Conservation (phyloP, 2,329 filamentous ascomycete genomes). For the Thielaviopsis musarum region DNA sequence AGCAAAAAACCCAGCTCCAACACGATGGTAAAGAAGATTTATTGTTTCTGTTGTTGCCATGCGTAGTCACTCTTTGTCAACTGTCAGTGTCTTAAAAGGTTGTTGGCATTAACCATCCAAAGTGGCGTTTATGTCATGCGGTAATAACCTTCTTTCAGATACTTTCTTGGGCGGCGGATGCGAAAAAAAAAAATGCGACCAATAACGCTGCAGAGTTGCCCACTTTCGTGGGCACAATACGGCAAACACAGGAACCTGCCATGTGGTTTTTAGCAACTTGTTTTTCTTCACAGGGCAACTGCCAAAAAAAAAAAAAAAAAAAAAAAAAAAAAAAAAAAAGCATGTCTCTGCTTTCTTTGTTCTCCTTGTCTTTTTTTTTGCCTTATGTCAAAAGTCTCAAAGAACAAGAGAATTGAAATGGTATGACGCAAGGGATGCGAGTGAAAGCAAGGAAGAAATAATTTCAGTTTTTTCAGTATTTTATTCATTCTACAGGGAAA, state of each 20-base stretch:
- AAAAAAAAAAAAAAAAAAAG: too few species aligned
- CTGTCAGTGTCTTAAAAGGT: not conserved
- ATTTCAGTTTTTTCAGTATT: not conserved
- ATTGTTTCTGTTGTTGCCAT: not conserved
- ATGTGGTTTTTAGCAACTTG: not conserved
- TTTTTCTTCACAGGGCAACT: not conserved
- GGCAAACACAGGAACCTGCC: not conserved
- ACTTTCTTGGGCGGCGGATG: not conserved
- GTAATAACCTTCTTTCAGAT: not conserved
- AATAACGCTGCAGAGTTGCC: not conserved
- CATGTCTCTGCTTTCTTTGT: not conserved
- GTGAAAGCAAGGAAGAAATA: not conserved
- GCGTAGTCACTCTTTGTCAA: not conserved
- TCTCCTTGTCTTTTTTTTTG: not conserved
- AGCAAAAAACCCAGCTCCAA: not conserved
- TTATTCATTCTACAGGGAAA: not conserved
- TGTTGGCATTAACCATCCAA: not conserved
- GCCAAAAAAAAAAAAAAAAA: not conserved
- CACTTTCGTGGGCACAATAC: not conserved
- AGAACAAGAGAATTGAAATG: not conserved
- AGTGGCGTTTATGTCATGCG: not conserved
- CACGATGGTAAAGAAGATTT: not conserved
- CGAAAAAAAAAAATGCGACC: not conserved
- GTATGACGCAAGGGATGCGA: not conserved
- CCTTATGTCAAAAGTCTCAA: not conserved